Conservation (phyloP, 495 filamentous ascomycete genomes). For the Cladorrhinum samala region DNA sequence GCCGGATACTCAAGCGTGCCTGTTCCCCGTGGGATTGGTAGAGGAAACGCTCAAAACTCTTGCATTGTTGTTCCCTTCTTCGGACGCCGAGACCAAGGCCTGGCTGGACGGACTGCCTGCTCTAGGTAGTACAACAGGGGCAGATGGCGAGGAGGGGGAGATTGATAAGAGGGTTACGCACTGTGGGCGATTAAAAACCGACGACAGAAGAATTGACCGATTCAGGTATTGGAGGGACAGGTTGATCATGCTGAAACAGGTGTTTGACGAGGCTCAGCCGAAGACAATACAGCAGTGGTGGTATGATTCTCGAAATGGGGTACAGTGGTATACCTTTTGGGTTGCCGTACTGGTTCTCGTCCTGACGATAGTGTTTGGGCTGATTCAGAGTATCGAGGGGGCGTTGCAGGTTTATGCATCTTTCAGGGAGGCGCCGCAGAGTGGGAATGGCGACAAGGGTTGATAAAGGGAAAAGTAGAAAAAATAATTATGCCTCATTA, state of each 20-base stretch:
- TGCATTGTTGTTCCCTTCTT: slow-evolving; percentile 40
- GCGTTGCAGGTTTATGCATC: neutral
- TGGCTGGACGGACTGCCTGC: slow-evolving; percentile 12
- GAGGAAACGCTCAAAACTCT: slow-evolving; percentile 43
- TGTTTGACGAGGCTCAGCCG: slow-evolving; percentile 46
- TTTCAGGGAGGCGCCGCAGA: neutral
- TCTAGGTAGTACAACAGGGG: neutral
- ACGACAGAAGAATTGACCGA: slow-evolving; percentile 27
- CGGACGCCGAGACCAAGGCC: slow-evolving; percentile 13
- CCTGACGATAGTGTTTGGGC: slow-evolving; percentile 45
- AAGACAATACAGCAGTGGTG: slow-evolving; percentile 43
- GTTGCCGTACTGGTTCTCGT: slow-evolving; percentile 31
- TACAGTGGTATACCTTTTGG: slow-evolving; percentile 54
- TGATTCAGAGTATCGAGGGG: slow-evolving; percentile 32
- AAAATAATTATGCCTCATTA: no score
- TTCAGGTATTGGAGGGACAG: slow-evolving; percentile 48
- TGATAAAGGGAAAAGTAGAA: neutral
- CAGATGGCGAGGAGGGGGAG: neutral
- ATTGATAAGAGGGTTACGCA: neutral
- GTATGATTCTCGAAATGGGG: slow-evolving; percentile 43
- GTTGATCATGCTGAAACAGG: slow-evolving; percentile 44
- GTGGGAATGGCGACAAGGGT: neutral
- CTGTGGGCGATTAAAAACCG: neutral
- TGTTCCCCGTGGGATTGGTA: slow-evolving; percentile 30
- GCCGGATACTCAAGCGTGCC: neutral